Percentiles rank a stretch among this genome's conserved stretches.
Evolutionary conservation across 192 early-diverging fungal species (phyloP).

Genomic region (Phycomyces nitens): DNA sequence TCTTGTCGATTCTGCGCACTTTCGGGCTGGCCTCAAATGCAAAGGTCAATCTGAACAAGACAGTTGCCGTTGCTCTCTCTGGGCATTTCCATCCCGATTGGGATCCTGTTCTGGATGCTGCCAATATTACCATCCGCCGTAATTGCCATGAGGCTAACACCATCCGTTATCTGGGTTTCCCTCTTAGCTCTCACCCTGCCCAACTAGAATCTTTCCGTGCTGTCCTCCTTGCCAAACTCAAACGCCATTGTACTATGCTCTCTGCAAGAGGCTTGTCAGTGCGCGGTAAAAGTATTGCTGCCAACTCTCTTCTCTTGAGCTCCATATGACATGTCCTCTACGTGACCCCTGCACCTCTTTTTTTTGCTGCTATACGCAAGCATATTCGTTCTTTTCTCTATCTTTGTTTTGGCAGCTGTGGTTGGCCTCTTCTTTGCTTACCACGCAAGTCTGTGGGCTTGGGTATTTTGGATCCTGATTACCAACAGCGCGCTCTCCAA

Average conservation of each 20-base stretch:
- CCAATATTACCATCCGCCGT: neutral
- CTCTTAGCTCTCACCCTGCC: neutral
- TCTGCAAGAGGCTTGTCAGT: neutral
- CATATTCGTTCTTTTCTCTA: no score
- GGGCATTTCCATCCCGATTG: neutral
- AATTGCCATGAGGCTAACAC: neutral
- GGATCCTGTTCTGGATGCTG: neutral
- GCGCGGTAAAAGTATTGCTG: neutral
- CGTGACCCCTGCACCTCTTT: no score
- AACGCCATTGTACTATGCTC: neutral
- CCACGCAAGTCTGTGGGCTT: no score
- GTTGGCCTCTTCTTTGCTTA: no score
- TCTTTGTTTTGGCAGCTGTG: no score
- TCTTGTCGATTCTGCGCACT: neutral
- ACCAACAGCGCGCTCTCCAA: no score
- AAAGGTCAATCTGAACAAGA: constrained; percentile 25
- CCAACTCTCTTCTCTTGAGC: constrained; percentile 1
- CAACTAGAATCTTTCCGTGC: neutral
- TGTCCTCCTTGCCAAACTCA: neutral
- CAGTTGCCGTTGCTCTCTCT: constrained; percentile 13
- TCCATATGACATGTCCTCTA: no score
- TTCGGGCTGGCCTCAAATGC: constrained; percentile 14
- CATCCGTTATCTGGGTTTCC: constrained; percentile 2
- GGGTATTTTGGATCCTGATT: no score
- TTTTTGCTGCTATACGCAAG: no score